Evolutionary conservation across 2,329 filamentous ascomycete genomes (phyloP).

Genomic region (Diaporthe sp.): DNA sequence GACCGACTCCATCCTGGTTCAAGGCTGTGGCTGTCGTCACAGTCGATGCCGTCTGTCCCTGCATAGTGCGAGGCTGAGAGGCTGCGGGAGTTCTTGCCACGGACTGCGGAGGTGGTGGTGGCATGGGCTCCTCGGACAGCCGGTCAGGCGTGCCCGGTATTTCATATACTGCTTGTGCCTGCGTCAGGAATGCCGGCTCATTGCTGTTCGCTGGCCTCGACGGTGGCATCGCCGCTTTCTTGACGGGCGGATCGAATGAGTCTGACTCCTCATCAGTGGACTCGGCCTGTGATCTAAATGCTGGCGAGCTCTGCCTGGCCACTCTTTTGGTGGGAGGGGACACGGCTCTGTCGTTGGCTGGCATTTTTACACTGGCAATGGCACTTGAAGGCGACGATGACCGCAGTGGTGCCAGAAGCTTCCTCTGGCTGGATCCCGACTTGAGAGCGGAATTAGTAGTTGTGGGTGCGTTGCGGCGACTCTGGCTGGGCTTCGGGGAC

Average conservation of each 20-base stretch:
- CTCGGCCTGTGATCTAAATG: not conserved
- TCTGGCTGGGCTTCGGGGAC: not conserved
- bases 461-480: not conserved
- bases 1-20: not conserved
- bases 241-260: slow-evolving; percentile 14
- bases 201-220: not conserved
- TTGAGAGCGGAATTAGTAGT: not conserved
- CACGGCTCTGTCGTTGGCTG: not conserved
- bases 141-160: slow-evolving; percentile 16
- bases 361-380: not conserved
- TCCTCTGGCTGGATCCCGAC: not conserved
- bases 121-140: not conserved
- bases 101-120: not conserved
- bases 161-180: not conserved
- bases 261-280: slow-evolving; percentile 21
- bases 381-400: not conserved
- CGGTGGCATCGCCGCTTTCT: not conserved
- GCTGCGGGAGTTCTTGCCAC: not conserved
- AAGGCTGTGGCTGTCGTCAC: not conserved
- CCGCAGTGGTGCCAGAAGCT: not conserved
- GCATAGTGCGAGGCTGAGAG: not conserved
- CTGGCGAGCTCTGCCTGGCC: not conserved
- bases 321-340: not conserved
- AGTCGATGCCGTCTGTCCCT: not conserved
- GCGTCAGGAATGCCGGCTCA: not conserved